Conservation (phyloP, 257 asterid species). For the Solanum stenotomum region DNA sequence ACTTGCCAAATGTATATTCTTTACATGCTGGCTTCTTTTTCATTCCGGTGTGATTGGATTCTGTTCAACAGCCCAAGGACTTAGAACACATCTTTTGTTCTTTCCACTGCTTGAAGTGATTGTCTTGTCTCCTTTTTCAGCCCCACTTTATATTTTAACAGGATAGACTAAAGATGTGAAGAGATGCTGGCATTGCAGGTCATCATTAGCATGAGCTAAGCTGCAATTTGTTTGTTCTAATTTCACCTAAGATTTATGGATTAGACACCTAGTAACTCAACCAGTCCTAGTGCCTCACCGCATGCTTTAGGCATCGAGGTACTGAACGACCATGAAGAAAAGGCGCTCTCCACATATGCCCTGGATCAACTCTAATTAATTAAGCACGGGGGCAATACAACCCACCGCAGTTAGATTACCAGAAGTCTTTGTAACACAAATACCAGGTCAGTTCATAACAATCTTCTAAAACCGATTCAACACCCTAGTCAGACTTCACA, state of each 20-base stretch:
- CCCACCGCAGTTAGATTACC: not conserved
- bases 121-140: not conserved
- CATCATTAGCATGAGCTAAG: not conserved
- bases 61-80: not conserved
- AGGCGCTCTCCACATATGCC: not conserved
- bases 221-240: not conserved
- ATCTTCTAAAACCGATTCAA: not conserved
- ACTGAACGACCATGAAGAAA: not conserved
- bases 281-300: not conserved
- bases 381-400: not conserved
- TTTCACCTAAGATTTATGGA: not conserved
- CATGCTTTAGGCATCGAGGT: not conserved
- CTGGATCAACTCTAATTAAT: not conserved
- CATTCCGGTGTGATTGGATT: not conserved
- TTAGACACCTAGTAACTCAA: not conserved
- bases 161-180: not conserved
- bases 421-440: not conserved
- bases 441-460: not conserved
- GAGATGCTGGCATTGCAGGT: not conserved
- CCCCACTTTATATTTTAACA: not conserved
- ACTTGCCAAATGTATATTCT: not conserved
- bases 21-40: not conserved
- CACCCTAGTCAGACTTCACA: not conserved
- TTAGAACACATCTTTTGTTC: not conserved
- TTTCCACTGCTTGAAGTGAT: not conserved